A percentile compares a stretch with the other conserved stretches of the same genome.
Conservation (phyloP, 2,329 filamentous ascomycete genomes). For the Aspergillus terreus region DNA sequence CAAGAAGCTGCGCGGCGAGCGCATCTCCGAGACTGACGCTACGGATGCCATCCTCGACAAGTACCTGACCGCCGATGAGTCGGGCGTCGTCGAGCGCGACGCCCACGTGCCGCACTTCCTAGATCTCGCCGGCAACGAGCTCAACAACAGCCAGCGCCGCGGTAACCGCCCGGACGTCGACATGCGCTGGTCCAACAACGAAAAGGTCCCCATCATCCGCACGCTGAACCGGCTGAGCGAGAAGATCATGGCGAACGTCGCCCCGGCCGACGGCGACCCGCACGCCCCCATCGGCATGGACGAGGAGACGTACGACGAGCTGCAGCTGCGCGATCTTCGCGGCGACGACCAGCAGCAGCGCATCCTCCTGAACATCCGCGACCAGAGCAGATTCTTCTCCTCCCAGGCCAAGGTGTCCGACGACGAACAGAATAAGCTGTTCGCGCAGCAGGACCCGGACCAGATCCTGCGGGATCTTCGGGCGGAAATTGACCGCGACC, state of each 20-base stretch:
- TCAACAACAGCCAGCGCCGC: slow-evolving; percentile 80
- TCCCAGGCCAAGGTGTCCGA: slow-evolving; percentile 46
- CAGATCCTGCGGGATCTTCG: slow-evolving; percentile 65
- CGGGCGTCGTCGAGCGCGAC: slow-evolving; percentile 45
- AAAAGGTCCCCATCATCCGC: slow-evolving; percentile 82
- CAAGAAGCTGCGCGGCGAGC: slow-evolving; percentile 88
- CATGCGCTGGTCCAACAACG: slow-evolving; percentile 71
- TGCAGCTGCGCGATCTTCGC: slow-evolving; percentile 76
- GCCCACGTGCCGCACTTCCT: slow-evolving; percentile 81
- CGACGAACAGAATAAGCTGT: slow-evolving; percentile 51
- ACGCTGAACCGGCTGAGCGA: slow-evolving; percentile 87
- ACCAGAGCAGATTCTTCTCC: slow-evolving; percentile 80
- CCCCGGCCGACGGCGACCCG: slow-evolving; percentile 69
- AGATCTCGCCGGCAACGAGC: slow-evolving; percentile 89
- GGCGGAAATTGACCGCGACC: slow-evolving; percentile 51
- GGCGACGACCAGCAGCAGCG: slow-evolving; percentile 70
- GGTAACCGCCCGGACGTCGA: slow-evolving; percentile 88
- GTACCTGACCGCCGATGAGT: slow-evolving; percentile 72
- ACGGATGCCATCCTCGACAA: slow-evolving; percentile 79
- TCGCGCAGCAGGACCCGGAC: slow-evolving; percentile 65
- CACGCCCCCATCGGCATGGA: slow-evolving; percentile 64
- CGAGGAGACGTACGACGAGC: slow-evolving; percentile 68
- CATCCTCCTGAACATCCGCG: slow-evolving; percentile 80
- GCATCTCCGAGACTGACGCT: slow-evolving; percentile 71
- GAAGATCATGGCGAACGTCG: slow-evolving; percentile 86